phyloP scores from a whole-genome alignment of 768 basidiomycete genomes.

The Lactarius evosmus region DNA sequence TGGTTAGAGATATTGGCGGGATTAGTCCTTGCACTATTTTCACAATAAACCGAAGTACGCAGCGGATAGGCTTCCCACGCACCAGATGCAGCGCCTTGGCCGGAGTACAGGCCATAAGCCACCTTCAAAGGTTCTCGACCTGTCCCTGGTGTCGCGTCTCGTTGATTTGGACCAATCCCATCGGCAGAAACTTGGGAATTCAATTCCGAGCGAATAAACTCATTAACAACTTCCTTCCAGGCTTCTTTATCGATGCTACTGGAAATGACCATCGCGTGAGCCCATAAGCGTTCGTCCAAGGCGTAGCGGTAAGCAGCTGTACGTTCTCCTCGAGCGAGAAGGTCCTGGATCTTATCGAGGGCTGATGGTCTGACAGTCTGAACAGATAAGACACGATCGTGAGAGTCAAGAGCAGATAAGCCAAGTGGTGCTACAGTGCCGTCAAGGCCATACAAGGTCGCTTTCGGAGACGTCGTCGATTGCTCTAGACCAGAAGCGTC shows the following conservation, averaged over 20 bases:
- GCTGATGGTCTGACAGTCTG: conserved; percentile 59
- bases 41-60: neutral
- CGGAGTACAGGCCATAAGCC: conserved; percentile 80
- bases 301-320: conserved; percentile 86
- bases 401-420: conserved; percentile 32
- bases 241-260: conserved; percentile 90
- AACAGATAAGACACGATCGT: conserved; percentile 54
- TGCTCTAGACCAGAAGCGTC: conserved; percentile 24
- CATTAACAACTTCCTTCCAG: conserved; percentile 87
- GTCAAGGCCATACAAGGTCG: conserved; percentile 20
- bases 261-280: conserved; percentile 92
- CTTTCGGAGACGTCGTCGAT: conserved; percentile 19
- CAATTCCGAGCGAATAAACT: conserved; percentile 80
- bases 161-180: conserved; percentile 24
- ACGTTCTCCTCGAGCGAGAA: conserved; percentile 81
- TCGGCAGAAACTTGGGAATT: conserved; percentile 38
- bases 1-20: conserved; percentile 18
- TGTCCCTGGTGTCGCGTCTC: conserved; percentile 35
- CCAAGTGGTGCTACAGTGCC: conserved; percentile 17
- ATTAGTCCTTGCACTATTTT: conserved; percentile 17
- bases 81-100: conserved; percentile 78
- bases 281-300: conserved; percentile 86
- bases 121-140: conserved; percentile 74
- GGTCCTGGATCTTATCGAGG: conserved; percentile 73
- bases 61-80: conserved; percentile 31